A percentile compares a stretch with the other conserved stretches of the same genome.
phyloP scores from a whole-genome alignment of 2,329 filamentous ascomycete species.

The Parastagonospora avenae region DNA sequence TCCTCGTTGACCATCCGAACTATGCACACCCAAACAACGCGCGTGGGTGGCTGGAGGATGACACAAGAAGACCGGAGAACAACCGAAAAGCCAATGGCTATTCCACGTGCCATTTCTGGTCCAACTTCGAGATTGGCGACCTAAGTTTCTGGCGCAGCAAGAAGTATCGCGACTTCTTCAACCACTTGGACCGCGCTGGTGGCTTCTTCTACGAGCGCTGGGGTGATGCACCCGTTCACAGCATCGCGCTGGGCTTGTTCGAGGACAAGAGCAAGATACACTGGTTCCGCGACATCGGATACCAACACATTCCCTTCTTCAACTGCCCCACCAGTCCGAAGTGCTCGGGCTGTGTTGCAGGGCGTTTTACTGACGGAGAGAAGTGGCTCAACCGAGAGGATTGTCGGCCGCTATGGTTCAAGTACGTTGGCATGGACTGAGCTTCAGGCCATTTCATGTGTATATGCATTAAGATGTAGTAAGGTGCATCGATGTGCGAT shows the following conservation, averaged over 20 bases:
- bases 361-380: constrained; percentile 87
- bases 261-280: constrained; percentile 90
- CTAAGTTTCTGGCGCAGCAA: constrained; percentile 91
- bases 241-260: constrained; percentile 88
- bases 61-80: constrained; percentile 75
- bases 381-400: constrained; percentile 86
- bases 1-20: constrained; percentile 81
- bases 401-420: constrained; percentile 96
- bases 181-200: constrained; percentile 89
- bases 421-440: constrained; percentile 81
- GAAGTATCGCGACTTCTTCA: constrained; percentile 92
- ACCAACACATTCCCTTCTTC: constrained; percentile 97
- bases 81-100: constrained; percentile 85
- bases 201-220: constrained; percentile 99
- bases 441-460: background rate
- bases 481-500: background rate
- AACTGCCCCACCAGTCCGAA: constrained; percentile 98
- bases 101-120: constrained; percentile 99
- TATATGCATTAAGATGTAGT: background rate
- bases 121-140: constrained; percentile 96
- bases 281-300: constrained; percentile 99
- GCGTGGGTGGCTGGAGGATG: constrained; percentile 84
- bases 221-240: constrained; percentile 97
- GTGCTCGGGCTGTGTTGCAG: constrained; percentile 84
- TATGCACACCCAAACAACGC: constrained; percentile 85